Evolutionary conservation across 805 yeast genomes (phyloP).

Genomic region (Candida chauliodis): DNA sequence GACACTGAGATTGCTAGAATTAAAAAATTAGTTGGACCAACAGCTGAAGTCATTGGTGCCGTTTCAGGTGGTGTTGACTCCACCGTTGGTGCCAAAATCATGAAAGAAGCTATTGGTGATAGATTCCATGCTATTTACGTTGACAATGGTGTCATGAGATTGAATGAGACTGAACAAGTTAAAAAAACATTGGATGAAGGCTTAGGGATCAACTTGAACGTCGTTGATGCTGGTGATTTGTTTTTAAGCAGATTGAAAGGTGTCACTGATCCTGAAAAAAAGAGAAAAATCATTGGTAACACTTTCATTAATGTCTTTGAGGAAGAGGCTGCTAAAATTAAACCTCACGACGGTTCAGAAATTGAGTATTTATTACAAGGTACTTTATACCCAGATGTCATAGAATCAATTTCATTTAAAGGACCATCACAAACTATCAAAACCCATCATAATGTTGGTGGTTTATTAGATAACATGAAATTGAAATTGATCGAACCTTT

Average conservation of each 20-base stretch:
- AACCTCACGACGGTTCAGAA: constrained; percentile 84
- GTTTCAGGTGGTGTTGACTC: constrained; percentile 99
- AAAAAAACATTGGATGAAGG: constrained; percentile 88
- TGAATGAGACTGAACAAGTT: constrained; percentile 86
- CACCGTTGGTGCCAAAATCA: constrained; percentile 96
- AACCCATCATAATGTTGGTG: constrained; percentile 99
- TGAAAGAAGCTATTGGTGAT: constrained; percentile 98
- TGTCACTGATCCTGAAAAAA: constrained; percentile 97
- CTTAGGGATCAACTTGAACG: constrained; percentile 90
- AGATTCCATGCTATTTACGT: constrained; percentile 98
- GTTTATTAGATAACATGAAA: constrained; percentile 96
- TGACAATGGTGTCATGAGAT: constrained; percentile 96
- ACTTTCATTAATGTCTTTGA: constrained; percentile 96
- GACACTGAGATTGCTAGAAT: constrained; percentile 95
- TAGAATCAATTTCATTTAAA: constrained; percentile 97
- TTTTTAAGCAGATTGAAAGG: constrained; percentile 85
- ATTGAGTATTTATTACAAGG: constrained; percentile 95
- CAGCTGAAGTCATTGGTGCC: constrained; percentile 98
- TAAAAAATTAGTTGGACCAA: constrained; percentile 87
- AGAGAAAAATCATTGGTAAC: constrained; percentile 97
- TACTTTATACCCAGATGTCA: constrained; percentile 96
- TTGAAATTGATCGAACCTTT: constrained; percentile 97
- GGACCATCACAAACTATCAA: constrained; percentile 99
- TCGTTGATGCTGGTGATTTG: constrained; percentile 90
- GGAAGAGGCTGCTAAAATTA: constrained; percentile 88